Evolutionary conservation across 2,329 filamentous ascomycete genomes (phyloP).

Genomic region (Colletotrichum sansevieriae): DNA sequence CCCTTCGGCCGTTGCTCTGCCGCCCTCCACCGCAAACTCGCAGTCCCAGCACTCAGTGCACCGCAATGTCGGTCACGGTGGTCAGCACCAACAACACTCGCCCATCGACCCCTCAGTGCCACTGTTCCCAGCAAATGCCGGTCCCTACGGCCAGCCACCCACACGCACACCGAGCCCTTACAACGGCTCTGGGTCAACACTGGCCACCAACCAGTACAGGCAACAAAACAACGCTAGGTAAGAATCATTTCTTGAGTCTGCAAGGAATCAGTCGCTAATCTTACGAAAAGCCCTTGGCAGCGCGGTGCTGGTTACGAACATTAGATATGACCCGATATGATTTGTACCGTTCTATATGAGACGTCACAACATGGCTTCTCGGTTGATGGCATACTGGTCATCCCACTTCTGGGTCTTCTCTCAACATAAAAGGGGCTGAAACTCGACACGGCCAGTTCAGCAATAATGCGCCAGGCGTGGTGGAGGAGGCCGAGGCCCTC

Average conservation of each 20-base stretch:
- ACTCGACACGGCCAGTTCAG: slow-evolving; percentile 15
- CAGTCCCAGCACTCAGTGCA: slow-evolving; percentile 46
- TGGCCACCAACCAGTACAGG: slow-evolving; percentile 48
- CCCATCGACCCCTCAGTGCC: slow-evolving; percentile 59
- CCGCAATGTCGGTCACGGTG: slow-evolving; percentile 42
- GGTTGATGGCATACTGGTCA: slow-evolving; percentile 1
- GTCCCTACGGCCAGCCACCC: slow-evolving; percentile 46
- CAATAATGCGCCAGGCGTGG: slow-evolving; percentile 18
- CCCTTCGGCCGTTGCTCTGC: slow-evolving; percentile 43
- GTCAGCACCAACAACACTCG: slow-evolving; percentile 50
- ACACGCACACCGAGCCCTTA: slow-evolving; percentile 53
- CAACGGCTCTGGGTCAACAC: slow-evolving; percentile 47
- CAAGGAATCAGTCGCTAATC: slow-evolving; percentile 41
- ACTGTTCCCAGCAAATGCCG: slow-evolving; percentile 55
- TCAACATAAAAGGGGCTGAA: not conserved
- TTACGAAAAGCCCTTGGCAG: slow-evolving; percentile 56
- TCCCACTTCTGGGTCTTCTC: slow-evolving; percentile 1
- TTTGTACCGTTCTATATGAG: slow-evolving; percentile 10
- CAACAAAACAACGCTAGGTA: slow-evolving; percentile 54
- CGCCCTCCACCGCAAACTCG: slow-evolving; percentile 45
- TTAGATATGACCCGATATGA: slow-evolving; percentile 36
- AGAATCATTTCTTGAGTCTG: not conserved
- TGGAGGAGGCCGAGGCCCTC: not conserved
- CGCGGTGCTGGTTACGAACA: slow-evolving; percentile 61
- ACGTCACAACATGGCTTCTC: not conserved